Evolutionary conservation across 495 filamentous ascomycete genomes (phyloP), one percentile per base, ranked within the genome.

Genomic region (Annulohypoxylon moriforme): DNA sequence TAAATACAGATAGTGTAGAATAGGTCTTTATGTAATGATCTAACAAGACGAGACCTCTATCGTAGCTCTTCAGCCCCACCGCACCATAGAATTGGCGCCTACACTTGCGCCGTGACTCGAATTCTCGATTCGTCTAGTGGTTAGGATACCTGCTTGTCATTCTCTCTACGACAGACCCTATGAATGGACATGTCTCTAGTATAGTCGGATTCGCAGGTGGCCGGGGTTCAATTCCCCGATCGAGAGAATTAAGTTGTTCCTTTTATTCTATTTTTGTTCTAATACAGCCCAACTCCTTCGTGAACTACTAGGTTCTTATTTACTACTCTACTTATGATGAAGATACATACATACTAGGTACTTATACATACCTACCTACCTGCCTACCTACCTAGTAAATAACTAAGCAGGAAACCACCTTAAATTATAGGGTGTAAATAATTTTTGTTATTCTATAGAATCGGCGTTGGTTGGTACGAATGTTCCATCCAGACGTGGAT

Each of bases 221-320:
- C 74, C 76, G 76, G 77, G 75, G 77, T 79, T 79, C 77, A 67
- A 79, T 79, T 76, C 77, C 77, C 76, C 74, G 71, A 75, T 75
- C 69, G 74, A 75, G 77, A 78, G 76, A 11, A 13, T 29, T 22
- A 2, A 25, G 20, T 52, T 29, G 3, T 29, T 6, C 40, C 40
- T 16, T 7, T 44, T 44, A 0, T 44, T 18, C 7, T 20, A 22
- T 20, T 46, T 18, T 18, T 46, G 1, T 46, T 18, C 2, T 46
- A 18, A 46, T 46, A n/a, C n/a, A n/a, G n/a, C n/a, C n/a, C n/a
- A n/a, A n/a, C n/a, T n/a, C n/a, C n/a, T n/a, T n/a, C n/a, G n/a
- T n/a, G n/a, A n/a, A n/a, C n/a, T n/a, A n/a, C n/a, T n/a, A n/a
- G n/a, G n/a, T n/a, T n/a, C n/a, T n/a, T n/a, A n/a, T n/a, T n/a